Evolutionary conservation across 805 yeast species (phyloP).

Genomic region (Candida maris): DNA sequence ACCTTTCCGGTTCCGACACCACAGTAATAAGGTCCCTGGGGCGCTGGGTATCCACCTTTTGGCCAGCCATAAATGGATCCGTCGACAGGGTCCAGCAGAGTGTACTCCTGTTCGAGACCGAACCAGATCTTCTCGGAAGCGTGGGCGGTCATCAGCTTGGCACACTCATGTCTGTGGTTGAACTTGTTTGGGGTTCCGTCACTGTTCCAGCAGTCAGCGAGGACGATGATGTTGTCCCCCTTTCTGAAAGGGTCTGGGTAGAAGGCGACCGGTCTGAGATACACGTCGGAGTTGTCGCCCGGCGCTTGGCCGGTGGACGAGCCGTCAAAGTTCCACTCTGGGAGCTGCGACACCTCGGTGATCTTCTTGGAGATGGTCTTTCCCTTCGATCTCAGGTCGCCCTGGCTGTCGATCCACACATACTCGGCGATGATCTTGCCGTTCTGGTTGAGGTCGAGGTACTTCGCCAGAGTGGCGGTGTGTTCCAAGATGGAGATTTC

Average conservation of each 20-base stretch:
- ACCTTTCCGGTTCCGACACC: conserved; percentile 99
- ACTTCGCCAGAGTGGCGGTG: conserved; percentile 79
- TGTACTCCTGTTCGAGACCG: conserved; percentile 98
- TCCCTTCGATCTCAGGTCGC: conserved; percentile 90
- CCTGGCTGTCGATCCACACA: conserved; percentile 95
- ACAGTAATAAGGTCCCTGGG: conserved; percentile 99
- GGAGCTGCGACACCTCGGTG: conserved; percentile 75
- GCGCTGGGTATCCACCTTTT: conserved; percentile 99
- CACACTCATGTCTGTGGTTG: conserved; percentile 97
- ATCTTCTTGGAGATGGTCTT: conserved; percentile 74
- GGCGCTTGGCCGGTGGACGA: conserved; percentile 99
- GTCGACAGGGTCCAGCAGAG: conserved; percentile 79
- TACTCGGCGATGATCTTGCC: conserved; percentile 92
- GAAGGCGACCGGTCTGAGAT: conserved; percentile 90
- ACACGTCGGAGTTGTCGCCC: conserved; percentile 93
- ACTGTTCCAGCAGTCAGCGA: conserved; percentile 96
- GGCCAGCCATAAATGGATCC: conserved; percentile 98
- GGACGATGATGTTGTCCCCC: conserved; percentile 93
- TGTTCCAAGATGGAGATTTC: conserved; percentile 48
- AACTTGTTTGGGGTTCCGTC: conserved; percentile 99
- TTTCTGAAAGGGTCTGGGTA: conserved; percentile 97
- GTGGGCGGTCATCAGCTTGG: conserved; percentile 92
- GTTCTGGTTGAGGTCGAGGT: conserved; percentile 76
- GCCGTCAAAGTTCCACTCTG: conserved; percentile 99
- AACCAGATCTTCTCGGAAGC: conserved; percentile 85